Evolutionary conservation across 352 stramenopile species (phyloP).

Genomic region (Phytophthora niederhauseri): DNA sequence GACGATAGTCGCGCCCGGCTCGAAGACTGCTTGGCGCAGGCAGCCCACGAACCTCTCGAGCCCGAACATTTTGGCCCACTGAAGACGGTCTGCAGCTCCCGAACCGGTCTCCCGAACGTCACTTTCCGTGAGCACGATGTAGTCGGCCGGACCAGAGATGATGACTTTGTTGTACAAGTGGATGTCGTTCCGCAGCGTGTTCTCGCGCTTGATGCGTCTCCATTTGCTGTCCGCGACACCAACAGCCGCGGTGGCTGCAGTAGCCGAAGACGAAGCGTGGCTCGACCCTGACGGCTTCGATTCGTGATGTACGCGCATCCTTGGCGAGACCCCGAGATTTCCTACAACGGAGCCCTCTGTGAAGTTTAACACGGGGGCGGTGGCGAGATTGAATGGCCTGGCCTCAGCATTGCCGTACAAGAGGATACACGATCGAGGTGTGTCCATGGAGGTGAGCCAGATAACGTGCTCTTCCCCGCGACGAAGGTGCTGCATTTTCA

Average conservation of each 20-base stretch:
- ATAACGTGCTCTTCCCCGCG: constrained; percentile 45
- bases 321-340: constrained; percentile 33
- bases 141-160: constrained; percentile 46
- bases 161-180: constrained; percentile 50
- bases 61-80: constrained; percentile 44
- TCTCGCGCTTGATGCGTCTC: constrained; percentile 46
- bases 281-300: constrained; percentile 1
- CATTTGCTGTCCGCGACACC: constrained; percentile 35
- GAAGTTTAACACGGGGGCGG: constrained; percentile 39
- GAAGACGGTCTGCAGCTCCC: constrained; percentile 36
- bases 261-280: constrained; percentile 10
- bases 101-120: constrained; percentile 40
- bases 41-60: constrained; percentile 43
- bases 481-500: constrained; percentile 48
- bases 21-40: constrained; percentile 41
- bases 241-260: not conserved
- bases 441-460: constrained; percentile 46
- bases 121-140: constrained; percentile 42
- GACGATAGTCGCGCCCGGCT: constrained; percentile 36
- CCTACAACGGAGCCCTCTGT: constrained; percentile 48
- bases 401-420: constrained; percentile 50
- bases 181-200: constrained; percentile 35
- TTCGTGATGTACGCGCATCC: not conserved
- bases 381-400: constrained; percentile 37
- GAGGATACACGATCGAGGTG: constrained; percentile 43